Base-by-base conservation (phyloP, 352 stramenopile species). In the Phytophthora niederhauseri region DNA sequence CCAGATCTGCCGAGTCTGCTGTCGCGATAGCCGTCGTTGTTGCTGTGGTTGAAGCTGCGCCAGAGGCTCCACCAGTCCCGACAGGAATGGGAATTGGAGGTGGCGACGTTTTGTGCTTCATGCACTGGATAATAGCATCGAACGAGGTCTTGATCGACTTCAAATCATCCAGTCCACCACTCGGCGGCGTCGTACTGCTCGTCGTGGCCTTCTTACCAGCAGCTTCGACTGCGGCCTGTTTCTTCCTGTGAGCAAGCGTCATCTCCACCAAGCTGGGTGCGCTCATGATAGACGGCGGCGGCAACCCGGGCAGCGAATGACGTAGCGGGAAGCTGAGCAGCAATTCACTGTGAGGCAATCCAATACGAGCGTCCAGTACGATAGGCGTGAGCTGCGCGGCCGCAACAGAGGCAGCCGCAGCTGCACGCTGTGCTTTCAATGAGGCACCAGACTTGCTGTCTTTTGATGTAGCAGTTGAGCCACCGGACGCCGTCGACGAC, bases 121-220 rank as follows among this genome's bases (percentile, higher is more conserved):
- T 93, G 53, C 87, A 93, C 64, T 93, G 85, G 14, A 95, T 88
- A 57, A 95, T 95, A 41, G 85, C 85, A 38, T 93, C 85, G 41
- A 95, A 95, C 24, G 87, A 95, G 6, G 72, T 85, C 31, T 79
- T 82, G 63, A 95, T 93, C 30, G 87, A 92, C 70, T 91, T 89
- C 22, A 94, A 70, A 68, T 94, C 85, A 49, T 91, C 81, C 36
- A 87, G 59, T n/a, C 70, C 72, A 28, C 63, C 67, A 61, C 43
- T 31, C 34, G 31, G 36, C 15, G 41, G 22, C 41, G 41, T n/a
- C 36, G 36, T 7, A 17, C 4, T n/a, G 36, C 36, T 28, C 57
- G 22, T 38, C 31, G 11, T 46, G 9, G 14, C 31, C 19, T 72
- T 74, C 28, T 82, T 78, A 1, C 60, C 46, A 45, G 43, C 56